Percentiles rank a stretch among this genome's conserved stretches.
Conservation (phyloP, 495 filamentous ascomycete species). For the Thermothielavioides terrestris region DNA sequence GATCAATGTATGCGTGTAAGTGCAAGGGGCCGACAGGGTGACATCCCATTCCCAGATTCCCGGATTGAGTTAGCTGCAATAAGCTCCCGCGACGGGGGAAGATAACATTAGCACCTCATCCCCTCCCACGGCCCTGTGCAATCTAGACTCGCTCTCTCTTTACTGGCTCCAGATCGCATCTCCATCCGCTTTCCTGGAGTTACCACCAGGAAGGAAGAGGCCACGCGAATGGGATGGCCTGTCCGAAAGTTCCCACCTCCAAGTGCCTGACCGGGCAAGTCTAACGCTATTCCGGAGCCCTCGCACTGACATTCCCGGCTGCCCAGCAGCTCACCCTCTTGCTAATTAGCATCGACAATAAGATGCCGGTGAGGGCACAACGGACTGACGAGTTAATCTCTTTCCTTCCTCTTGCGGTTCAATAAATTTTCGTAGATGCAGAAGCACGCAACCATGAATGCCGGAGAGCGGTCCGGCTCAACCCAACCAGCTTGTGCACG, state of each 20-base stretch:
- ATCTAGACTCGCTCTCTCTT: not conserved
- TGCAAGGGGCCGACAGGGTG: not conserved
- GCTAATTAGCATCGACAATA: not conserved
- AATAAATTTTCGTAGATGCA: too few species aligned
- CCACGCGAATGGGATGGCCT: not conserved
- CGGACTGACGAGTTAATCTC: not conserved
- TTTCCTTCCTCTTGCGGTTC: too few species aligned
- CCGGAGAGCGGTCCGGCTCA: too few species aligned
- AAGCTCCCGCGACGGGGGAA: not conserved
- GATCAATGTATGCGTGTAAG: not conserved
- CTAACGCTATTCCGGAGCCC: too few species aligned
- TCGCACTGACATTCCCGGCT: not conserved
- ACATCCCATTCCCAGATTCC: not conserved
- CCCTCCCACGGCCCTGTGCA: not conserved
- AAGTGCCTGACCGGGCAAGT: not conserved
- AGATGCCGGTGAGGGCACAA: not conserved
- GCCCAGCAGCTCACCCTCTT: not conserved
- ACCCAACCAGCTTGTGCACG: too few species aligned
- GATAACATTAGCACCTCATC: not conserved
- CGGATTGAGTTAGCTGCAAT: constrained; percentile 3
- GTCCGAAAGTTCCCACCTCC: not conserved
- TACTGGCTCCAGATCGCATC: not conserved
- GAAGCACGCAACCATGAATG: too few species aligned
- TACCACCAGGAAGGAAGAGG: not conserved
- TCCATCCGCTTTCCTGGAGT: not conserved